Percentiles rank a stretch among this genome's conserved stretches.
These are phyloP conservation scores for Starmerella vaccinii DNA, from an alignment of 805 yeast species.

Conservation along the genomic window DNA sequence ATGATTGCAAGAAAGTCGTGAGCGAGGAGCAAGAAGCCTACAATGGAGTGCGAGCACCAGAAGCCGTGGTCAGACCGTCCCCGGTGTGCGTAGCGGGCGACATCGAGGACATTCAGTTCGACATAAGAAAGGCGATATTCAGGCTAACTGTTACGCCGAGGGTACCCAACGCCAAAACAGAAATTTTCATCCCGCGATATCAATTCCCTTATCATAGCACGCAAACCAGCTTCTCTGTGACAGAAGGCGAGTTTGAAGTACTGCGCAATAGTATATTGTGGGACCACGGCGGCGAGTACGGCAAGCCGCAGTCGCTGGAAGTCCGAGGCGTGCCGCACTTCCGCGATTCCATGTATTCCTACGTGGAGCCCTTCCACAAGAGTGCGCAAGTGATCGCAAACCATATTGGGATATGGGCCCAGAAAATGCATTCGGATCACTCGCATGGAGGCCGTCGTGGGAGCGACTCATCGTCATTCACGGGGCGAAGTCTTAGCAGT, in stretches of 20 bases:
- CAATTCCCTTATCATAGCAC: conserved; percentile 41
- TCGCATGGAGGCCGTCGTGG: not conserved
- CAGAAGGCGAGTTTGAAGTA: conserved; percentile 15
- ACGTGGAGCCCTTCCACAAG: conserved; percentile 21
- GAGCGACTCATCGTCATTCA: not conserved
- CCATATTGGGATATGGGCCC: not conserved
- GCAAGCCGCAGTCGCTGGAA: conserved; percentile 16
- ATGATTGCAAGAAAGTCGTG: conserved; percentile 14
- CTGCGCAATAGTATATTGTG: conserved; percentile 22
- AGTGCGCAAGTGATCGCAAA: conserved; percentile 3
- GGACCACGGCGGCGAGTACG: conserved; percentile 16
- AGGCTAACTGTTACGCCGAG: conserved; percentile 36
- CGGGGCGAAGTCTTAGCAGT: no score
- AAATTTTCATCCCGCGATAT: conserved; percentile 56
- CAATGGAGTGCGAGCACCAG: conserved; percentile 64
- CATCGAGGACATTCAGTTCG: conserved; percentile 48
- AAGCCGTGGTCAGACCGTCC: conserved; percentile 69
- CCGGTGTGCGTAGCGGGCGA: conserved; percentile 56
- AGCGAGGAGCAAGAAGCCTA: conserved; percentile 9
- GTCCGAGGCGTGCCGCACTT: conserved; percentile 21
- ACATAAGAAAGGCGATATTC: conserved; percentile 41
- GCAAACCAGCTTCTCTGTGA: conserved; percentile 5
- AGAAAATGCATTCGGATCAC: not conserved
- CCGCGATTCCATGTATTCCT: conserved; percentile 21
- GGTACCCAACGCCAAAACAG: conserved; percentile 14